Evolutionary conservation across 352 stramenopile species (phyloP).

Genomic region (Phytophthora cryptogea): DNA sequence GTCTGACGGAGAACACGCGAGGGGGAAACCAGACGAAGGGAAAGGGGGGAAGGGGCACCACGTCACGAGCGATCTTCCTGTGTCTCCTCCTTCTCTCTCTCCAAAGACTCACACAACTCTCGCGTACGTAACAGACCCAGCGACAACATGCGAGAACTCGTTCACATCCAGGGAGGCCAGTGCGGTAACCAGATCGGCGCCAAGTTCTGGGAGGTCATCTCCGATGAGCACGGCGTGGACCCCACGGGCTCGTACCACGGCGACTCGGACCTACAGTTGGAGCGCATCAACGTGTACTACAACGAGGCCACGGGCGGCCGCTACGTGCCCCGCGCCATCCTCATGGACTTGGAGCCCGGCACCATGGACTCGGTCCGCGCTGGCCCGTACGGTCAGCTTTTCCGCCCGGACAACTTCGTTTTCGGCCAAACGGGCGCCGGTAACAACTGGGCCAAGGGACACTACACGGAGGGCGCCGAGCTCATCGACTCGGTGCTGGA

Average conservation of each 20-base stretch:
- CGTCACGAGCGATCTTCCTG: conserved; percentile 21
- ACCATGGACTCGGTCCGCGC: conserved; percentile 99
- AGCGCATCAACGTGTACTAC: conserved; percentile 99
- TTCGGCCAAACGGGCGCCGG: conserved; percentile 98
- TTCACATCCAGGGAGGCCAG: conserved; percentile 98
- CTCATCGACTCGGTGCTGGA: conserved; percentile 99
- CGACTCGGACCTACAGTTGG: conserved; percentile 96
- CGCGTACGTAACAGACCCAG: conserved; percentile 31
- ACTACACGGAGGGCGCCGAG: conserved; percentile 99
- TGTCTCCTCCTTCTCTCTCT: background rate
- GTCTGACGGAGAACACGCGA: background rate
- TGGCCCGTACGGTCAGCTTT: conserved; percentile 96
- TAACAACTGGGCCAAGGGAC: conserved; percentile 99
- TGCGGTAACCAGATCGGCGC: conserved; percentile 99
- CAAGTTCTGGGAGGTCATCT: conserved; percentile 99
- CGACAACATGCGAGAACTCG: conserved; percentile 93
- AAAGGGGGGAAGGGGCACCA: conserved; percentile 21
- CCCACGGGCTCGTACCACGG: conserved; percentile 93
- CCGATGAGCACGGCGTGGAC: conserved; percentile 95
- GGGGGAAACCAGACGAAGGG: conserved; percentile 24
- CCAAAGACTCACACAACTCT: conserved; percentile 14
- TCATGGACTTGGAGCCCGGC: conserved; percentile 99
- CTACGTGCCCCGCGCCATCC: conserved; percentile 97
- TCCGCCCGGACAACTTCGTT: conserved; percentile 99
- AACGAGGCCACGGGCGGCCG: conserved; percentile 97